Evolutionary conservation across 2,329 filamentous ascomycete species (phyloP).

Genomic region (Neofusicoccum laricinum): DNA sequence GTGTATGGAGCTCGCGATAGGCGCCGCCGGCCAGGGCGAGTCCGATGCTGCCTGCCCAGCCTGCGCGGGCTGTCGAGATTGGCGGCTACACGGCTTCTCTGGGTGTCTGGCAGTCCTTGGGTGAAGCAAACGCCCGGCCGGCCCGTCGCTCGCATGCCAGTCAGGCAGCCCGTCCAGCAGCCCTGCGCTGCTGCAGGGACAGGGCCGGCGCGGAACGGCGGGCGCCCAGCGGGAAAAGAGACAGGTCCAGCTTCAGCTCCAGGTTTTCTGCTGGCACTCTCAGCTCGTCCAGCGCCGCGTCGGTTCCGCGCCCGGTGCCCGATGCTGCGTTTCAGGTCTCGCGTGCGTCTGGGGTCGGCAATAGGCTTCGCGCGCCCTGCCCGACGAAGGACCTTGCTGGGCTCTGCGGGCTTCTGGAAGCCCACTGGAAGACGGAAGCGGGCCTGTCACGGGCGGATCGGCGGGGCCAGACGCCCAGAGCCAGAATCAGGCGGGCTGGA

Average conservation of each 20-base stretch:
- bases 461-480: not conserved
- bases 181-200: not conserved
- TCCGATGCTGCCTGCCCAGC: not conserved
- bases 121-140: constrained; percentile 3
- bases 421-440: not conserved
- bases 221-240: not conserved
- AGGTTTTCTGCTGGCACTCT: not conserved
- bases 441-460: not conserved
- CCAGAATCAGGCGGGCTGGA: no score
- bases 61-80: not conserved
- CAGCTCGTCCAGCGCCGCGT: not conserved
- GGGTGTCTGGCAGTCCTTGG: not conserved
- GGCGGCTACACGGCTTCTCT: not conserved
- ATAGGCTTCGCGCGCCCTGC: not conserved
- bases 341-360: not conserved
- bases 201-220: not conserved
- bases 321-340: not conserved
- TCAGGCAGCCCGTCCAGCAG: not conserved
- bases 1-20: not conserved
- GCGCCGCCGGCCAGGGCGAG: not conserved
- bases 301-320: not conserved
- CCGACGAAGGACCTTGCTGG: not conserved
- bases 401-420: not conserved
- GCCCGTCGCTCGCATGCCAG: not conserved
- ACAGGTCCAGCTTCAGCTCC: not conserved